Percentiles rank a stretch among this genome's conserved stretches.
Evolutionary conservation across 164 flowering plant genomes (phyloP).

Genomic region (Vitis rupestris): DNA sequence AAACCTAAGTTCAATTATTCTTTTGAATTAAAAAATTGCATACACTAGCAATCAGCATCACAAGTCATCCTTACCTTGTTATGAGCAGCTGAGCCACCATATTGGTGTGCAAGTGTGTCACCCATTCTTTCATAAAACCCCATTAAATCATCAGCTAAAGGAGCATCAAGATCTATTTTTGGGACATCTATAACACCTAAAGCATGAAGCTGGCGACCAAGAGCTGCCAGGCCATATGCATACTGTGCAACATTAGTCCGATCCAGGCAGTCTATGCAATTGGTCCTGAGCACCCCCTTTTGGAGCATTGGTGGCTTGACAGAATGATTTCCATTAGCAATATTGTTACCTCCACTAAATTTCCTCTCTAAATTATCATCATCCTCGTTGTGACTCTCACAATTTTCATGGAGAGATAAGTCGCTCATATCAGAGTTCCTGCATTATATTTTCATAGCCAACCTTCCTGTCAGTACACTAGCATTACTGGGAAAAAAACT

Average conservation of each 20-base stretch:
- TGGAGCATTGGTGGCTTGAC: slow-evolving; percentile 51
- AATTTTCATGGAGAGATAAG: slow-evolving; percentile 14
- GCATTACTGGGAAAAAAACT: not conserved
- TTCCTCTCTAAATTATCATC: slow-evolving; percentile 31
- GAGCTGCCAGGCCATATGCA: slow-evolving; percentile 54
- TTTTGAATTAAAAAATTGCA: not conserved
- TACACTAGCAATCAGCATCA: not conserved
- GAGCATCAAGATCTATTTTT: slow-evolving; percentile 38
- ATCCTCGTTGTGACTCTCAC: slow-evolving; percentile 27
- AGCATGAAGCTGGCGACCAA: slow-evolving; percentile 47
- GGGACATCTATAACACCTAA: slow-evolving; percentile 30
- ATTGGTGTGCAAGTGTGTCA: slow-evolving; percentile 58
- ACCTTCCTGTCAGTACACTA: not conserved
- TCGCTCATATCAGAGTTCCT: slow-evolving; percentile 34
- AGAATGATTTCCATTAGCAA: slow-evolving; percentile 26
- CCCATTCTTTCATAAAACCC: slow-evolving; percentile 53
- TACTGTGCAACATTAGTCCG: slow-evolving; percentile 64
- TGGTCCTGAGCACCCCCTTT: slow-evolving; percentile 55
- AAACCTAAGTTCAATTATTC: too few relatives aligned
- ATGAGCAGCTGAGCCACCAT: slow-evolving; percentile 68
- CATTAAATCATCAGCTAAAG: slow-evolving; percentile 48
- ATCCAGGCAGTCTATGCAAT: slow-evolving; percentile 59
- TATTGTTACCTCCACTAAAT: slow-evolving; percentile 24
- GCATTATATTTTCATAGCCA: slow-evolving; percentile 11
- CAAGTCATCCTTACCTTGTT: slow-evolving; percentile 37